Evolutionary conservation across 73 alveolate genomes (phyloP).

Genomic region (Paramecium primaurelia): DNA sequence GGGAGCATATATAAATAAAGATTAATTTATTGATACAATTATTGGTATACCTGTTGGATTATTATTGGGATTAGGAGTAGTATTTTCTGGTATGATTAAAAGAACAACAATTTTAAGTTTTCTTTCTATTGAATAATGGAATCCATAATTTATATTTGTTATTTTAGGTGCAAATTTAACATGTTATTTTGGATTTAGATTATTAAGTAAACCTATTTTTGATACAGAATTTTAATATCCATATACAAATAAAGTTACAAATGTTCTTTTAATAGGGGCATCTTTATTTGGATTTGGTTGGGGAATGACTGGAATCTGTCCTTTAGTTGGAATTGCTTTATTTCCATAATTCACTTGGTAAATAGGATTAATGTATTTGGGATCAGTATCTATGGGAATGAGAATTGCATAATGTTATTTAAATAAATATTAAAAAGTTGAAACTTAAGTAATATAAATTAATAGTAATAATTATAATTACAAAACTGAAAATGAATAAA

Average conservation of each 20-base stretch:
- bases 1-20: not conserved
- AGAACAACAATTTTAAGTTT: constrained; percentile 82
- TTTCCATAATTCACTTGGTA: constrained; percentile 41
- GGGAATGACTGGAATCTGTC: constrained; percentile 97
- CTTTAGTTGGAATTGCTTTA: constrained; percentile 91
- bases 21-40: not conserved
- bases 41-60: constrained; percentile 23
- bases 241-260: constrained; percentile 69
- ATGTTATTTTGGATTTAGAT: constrained; percentile 80
- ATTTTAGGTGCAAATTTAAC: constrained; percentile 84
- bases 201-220: constrained; percentile 59
- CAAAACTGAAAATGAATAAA: not conserved
- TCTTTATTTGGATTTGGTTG: constrained; percentile 97
- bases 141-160: constrained; percentile 87
- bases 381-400: constrained; percentile 32
- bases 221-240: constrained; percentile 73
- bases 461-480: not conserved
- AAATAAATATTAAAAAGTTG: not conserved
- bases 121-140: constrained; percentile 86
- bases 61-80: constrained; percentile 84
- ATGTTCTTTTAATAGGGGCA: constrained; percentile 83
- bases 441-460: not conserved
- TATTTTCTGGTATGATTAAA: constrained; percentile 90
- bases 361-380: constrained; percentile 18
- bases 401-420: not conserved